phyloP scores from a whole-genome alignment of 1,284 basidiomycete genomes.

The Cutaneotrichosporon mucoides region DNA sequence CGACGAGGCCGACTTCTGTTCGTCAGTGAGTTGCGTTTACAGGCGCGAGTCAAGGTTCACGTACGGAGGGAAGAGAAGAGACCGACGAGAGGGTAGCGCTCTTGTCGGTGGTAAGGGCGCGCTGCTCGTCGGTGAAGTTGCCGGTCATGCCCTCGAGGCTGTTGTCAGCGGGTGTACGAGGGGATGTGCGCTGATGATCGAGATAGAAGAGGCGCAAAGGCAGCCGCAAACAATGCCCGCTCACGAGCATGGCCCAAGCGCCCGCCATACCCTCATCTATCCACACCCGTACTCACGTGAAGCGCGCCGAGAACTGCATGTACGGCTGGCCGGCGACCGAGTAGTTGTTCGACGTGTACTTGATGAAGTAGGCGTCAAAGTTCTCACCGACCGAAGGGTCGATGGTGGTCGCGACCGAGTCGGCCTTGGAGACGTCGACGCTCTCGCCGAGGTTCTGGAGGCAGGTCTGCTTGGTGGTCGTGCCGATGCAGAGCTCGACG shows the following conservation, averaged over 20 bases:
- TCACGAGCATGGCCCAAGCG: too few relatives aligned
- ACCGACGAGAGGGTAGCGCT: background rate
- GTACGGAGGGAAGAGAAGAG: conserved; percentile 6
- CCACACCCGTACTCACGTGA: conserved; percentile 53
- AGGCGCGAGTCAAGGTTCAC: background rate
- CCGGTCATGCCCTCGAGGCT: conserved; percentile 45
- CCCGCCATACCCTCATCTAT: too few relatives aligned
- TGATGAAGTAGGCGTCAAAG: conserved; percentile 51
- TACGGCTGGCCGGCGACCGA: conserved; percentile 56
- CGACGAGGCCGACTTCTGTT: background rate
- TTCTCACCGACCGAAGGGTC: conserved; percentile 61
- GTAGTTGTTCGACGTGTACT: conserved; percentile 60
- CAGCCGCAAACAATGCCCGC: too few relatives aligned
- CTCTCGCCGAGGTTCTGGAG: conserved; percentile 60
- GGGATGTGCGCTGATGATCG: background rate
- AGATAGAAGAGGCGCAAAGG: too few relatives aligned
- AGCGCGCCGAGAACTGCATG: conserved; percentile 76
- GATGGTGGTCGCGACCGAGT: conserved; percentile 59
- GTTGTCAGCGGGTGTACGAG: conserved; percentile 1
- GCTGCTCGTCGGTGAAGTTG: conserved; percentile 34
- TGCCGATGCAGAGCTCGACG: conserved; percentile 63
- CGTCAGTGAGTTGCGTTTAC: background rate
- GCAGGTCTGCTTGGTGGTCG: conserved; percentile 52
- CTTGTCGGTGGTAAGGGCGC: conserved; percentile 27
- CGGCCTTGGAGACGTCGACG: conserved; percentile 60